phyloP scores from a whole-genome alignment of 805 yeast genomes.

The Metschnikowia corniflorae region DNA sequence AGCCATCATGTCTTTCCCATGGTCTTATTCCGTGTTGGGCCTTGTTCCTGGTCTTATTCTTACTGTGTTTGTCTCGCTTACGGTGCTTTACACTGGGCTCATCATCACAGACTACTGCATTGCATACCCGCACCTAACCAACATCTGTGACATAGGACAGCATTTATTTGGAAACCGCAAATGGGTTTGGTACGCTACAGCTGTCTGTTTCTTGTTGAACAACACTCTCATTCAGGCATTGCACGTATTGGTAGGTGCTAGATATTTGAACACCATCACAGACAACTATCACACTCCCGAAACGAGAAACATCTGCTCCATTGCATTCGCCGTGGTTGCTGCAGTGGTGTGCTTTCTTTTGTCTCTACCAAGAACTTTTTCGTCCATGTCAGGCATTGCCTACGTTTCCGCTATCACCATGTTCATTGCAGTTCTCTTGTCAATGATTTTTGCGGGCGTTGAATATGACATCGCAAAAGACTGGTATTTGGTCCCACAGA shows the following conservation, averaged over 20 bases:
- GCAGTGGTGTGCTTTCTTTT: slow-evolving; percentile 47
- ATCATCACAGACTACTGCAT: slow-evolving; percentile 53
- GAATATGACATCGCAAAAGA: slow-evolving; percentile 40
- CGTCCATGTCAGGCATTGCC: slow-evolving; percentile 49
- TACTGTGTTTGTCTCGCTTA: slow-evolving; percentile 48
- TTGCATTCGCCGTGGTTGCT: slow-evolving; percentile 49
- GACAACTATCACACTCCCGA: slow-evolving; percentile 31
- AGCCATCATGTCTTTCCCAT: slow-evolving; percentile 64
- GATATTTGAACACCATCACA: slow-evolving; percentile 53
- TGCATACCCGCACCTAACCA: slow-evolving; percentile 47
- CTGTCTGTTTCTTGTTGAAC: slow-evolving; percentile 50
- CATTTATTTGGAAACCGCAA: slow-evolving; percentile 48
- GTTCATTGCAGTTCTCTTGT: slow-evolving; percentile 52
- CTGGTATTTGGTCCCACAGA: slow-evolving; percentile 31
- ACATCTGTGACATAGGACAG: slow-evolving; percentile 59
- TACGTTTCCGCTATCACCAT: slow-evolving; percentile 54
- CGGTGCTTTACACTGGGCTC: slow-evolving; percentile 55
- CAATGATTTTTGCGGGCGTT: slow-evolving; percentile 52
- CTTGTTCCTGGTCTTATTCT: slow-evolving; percentile 55
- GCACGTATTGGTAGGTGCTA: slow-evolving; percentile 59
- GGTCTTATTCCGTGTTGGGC: slow-evolving; percentile 60
- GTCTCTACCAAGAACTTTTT: slow-evolving; percentile 55
- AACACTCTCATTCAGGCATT: slow-evolving; percentile 57
- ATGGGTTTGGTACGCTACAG: slow-evolving; percentile 57
- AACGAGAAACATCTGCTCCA: slow-evolving; percentile 38